Evolutionary conservation across 2,329 filamentous ascomycete species (phyloP).

Genomic region (Penicillium sp.): DNA sequence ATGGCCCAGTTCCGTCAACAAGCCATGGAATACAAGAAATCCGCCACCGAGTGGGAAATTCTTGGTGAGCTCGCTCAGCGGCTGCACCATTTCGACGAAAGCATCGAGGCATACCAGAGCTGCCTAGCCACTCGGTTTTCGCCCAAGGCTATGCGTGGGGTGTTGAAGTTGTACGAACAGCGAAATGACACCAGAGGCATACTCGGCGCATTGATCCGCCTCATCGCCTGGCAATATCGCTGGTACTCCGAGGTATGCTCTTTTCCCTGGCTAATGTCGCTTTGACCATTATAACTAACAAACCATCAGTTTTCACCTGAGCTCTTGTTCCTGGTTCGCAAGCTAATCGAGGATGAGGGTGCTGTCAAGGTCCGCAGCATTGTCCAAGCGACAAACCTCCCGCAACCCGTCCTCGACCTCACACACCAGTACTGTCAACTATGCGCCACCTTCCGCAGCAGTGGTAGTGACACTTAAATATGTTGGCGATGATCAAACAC

Average conservation of each 20-base stretch:
- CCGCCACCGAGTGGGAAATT: constrained; percentile 96
- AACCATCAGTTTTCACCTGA: constrained; percentile 75
- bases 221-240: constrained; percentile 97
- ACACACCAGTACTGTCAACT: constrained; percentile 95
- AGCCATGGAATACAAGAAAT: constrained; percentile 94
- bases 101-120: constrained; percentile 85
- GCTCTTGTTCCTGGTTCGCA: constrained; percentile 80
- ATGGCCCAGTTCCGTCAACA: constrained; percentile 94
- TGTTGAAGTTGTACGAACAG: constrained; percentile 75
- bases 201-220: constrained; percentile 78
- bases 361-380: constrained; percentile 97
- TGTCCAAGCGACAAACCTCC: constrained; percentile 90
- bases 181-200: constrained; percentile 76
- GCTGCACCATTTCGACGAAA: constrained; percentile 87
- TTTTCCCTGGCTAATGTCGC: not conserved
- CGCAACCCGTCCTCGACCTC: constrained; percentile 87
- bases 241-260: constrained; percentile 87
- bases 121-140: constrained; percentile 87
- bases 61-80: constrained; percentile 88
- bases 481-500: not conserved
- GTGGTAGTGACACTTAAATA: constrained; percentile 75
- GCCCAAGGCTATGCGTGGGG: constrained; percentile 83
- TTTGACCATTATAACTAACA: constrained; percentile 16
- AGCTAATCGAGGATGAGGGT: constrained; percentile 94
- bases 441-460: constrained; percentile 92